A percentile compares a stretch with the other conserved stretches of the same genome.
Evolutionary conservation across 164 flowering plant species (phyloP).

Genomic region (Sedum album): DNA sequence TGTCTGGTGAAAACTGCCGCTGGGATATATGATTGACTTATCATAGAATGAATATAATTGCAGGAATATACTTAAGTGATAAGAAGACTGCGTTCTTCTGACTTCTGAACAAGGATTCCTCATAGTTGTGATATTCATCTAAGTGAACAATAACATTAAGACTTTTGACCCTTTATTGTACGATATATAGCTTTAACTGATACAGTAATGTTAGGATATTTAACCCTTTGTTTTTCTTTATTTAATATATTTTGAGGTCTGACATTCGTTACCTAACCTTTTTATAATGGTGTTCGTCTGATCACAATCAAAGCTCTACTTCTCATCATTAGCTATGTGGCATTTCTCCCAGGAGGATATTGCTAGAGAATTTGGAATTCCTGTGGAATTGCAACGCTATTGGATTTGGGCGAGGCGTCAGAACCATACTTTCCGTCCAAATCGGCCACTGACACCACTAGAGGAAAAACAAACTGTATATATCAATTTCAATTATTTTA

Average conservation of each 20-base stretch:
- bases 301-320: not conserved
- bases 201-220: not conserved
- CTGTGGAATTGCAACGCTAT: conserved; percentile 77
- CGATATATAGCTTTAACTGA: too few relatives aligned
- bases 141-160: too few relatives aligned
- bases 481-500: not conserved
- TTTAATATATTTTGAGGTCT: not conserved
- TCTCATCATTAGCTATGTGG: not conserved
- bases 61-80: not conserved
- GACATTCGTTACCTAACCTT: not conserved
- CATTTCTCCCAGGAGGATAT: conserved; percentile 61
- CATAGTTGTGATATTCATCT: not conserved
- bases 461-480: conserved; percentile 79
- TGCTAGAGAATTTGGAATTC: conserved; percentile 84
- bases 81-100: not conserved
- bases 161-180: not conserved
- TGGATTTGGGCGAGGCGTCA: conserved; percentile 98
- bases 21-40: not conserved
- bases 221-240: not conserved
- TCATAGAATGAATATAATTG: not conserved
- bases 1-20: not conserved
- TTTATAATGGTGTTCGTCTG: not conserved
- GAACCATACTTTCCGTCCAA: conserved; percentile 89
- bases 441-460: conserved; percentile 66
- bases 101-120: not conserved